Percentiles rank a stretch among this genome's conserved stretches.
phyloP scores from a whole-genome alignment of 2,329 filamentous ascomycete genomes.

The Alternaria ethzedia region DNA sequence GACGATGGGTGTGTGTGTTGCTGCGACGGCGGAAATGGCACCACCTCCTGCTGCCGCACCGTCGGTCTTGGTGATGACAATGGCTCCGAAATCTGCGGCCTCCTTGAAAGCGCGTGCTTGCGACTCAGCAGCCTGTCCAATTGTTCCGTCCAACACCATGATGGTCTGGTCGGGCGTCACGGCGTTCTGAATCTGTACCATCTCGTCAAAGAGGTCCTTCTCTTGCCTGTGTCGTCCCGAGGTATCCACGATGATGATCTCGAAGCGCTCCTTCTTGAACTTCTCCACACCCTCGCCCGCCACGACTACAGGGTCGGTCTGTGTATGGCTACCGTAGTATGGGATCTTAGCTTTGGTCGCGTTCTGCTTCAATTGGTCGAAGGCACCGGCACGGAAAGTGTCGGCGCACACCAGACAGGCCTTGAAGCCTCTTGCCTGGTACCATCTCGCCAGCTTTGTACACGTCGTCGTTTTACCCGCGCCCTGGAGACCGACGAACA shows the following conservation, averaged over 20 bases:
- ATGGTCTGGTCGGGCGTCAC: constrained; percentile 95
- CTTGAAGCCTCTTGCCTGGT: constrained; percentile 91
- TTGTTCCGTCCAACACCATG: constrained; percentile 96
- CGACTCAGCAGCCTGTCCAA: constrained; percentile 93
- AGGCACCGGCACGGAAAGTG: constrained; percentile 97
- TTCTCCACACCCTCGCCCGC: constrained; percentile 96
- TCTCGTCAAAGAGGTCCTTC: constrained; percentile 92
- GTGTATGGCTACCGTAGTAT: constrained; percentile 95
- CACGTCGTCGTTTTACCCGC: constrained; percentile 98
- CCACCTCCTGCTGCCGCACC: constrained; percentile 94
- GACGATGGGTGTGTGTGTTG: constrained; percentile 94
- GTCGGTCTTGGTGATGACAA: constrained; percentile 99
- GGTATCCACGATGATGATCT: constrained; percentile 98
- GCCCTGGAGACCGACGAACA: constrained; percentile 98
- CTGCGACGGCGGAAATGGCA: constrained; percentile 95
- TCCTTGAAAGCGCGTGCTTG: constrained; percentile 98
- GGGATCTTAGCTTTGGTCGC: constrained; percentile 99
- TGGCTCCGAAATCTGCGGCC: constrained; percentile 93
- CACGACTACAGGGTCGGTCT: constrained; percentile 93
- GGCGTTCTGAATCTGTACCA: constrained; percentile 93
- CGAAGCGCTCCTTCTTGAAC: constrained; percentile 98
- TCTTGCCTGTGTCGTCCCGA: constrained; percentile 95
- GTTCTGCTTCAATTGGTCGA: constrained; percentile 98
- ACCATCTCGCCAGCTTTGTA: constrained; percentile 94
- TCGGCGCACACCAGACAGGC: constrained; percentile 95